Conservation (phyloP, 805 yeast species). For the Metschnikowia cerradonensis region DNA sequence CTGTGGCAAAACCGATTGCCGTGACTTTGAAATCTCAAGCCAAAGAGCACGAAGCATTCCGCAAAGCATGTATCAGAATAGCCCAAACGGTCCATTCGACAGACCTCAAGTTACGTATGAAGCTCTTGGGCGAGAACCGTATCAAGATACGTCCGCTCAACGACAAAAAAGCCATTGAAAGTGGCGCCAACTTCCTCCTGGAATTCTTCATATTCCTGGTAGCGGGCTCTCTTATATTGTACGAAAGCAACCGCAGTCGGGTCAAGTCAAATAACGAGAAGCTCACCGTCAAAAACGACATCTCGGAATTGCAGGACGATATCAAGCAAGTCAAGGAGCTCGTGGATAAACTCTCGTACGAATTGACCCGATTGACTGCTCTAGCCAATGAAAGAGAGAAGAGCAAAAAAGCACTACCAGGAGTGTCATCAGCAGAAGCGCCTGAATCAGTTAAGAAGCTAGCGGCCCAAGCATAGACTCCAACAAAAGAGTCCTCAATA, state of each 20-base stretch:
- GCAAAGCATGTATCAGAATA: slow-evolving; percentile 55
- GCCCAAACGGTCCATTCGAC: slow-evolving; percentile 71
- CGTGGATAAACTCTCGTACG: slow-evolving; percentile 13
- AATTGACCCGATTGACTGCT: slow-evolving; percentile 11
- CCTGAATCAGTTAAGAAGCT: neutral
- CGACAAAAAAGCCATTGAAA: slow-evolving; percentile 76
- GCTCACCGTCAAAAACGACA: slow-evolving; percentile 69
- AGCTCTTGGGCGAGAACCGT: slow-evolving; percentile 51
- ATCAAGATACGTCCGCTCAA: slow-evolving; percentile 70
- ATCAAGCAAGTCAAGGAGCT: slow-evolving; percentile 49
- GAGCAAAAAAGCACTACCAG: neutral
- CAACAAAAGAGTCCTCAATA: neutral
- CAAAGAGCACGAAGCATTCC: slow-evolving; percentile 62
- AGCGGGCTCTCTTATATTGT: slow-evolving; percentile 71
- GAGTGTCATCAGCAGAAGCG: neutral
- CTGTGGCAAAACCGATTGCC: slow-evolving; percentile 78
- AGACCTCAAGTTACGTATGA: slow-evolving; percentile 59
- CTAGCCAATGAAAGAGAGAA: neutral
- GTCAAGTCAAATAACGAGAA: slow-evolving; percentile 59
- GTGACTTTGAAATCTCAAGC: slow-evolving; percentile 69
- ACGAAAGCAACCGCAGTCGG: slow-evolving; percentile 65
- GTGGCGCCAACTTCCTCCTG: slow-evolving; percentile 74
- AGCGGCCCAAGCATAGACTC: neutral
- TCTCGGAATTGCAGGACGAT: slow-evolving; percentile 64
- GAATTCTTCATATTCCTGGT: slow-evolving; percentile 76